Evolutionary conservation across 2,329 filamentous ascomycete species (phyloP), one percentile per base, ranked within the genome.

Genomic region (Curvularia verruculosa): DNA sequence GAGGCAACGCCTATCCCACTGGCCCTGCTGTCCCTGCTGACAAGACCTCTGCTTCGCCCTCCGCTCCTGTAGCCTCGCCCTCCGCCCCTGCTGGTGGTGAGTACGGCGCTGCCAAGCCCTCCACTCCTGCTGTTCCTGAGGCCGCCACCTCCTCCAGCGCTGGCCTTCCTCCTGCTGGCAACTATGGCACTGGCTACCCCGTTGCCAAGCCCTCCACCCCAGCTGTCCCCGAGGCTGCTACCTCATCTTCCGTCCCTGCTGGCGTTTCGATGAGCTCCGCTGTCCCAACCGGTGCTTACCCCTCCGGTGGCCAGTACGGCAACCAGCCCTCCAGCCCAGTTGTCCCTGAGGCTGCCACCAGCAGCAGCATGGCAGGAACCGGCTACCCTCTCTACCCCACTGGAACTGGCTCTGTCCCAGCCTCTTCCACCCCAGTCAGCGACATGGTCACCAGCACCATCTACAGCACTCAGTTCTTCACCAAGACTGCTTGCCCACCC

Each of bases 401-500:
- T 12, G 69, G 68, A 61, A 67, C 62, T 43, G 61, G 78, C 24
- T 76, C 80, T 40, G 59, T 49, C 40, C 59, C 62, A 52, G 71
- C 71, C 58, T 61, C 58, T 6, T 59, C 78, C 24, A 76, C 78
- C 56, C 66, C 74, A 49, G 71, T 77, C 56, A 77, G 73, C 52
- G 69, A 71, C 56, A 49, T 65, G 54, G 74, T 75, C 54, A 76
- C 75, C 59, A 78, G 75, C 46, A 77, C 75, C 57, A 75, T 79
- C 69, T 80, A 77, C 75, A 70, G 72, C 58, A 81, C 79, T 54
- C 73, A 75, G 65, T 67, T 77, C 65, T 69, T 77, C 67, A 79
- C 79, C 52, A 49, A 40, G 45, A 54, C 51, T 41, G 51, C 51
- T 10, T 58, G 55, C 51, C 45, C 55, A 21, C 41, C 55, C 18